Evolutionary conservation across 106 monocot genomes (phyloP).

Genomic region (Narthecium ossifragum): DNA sequence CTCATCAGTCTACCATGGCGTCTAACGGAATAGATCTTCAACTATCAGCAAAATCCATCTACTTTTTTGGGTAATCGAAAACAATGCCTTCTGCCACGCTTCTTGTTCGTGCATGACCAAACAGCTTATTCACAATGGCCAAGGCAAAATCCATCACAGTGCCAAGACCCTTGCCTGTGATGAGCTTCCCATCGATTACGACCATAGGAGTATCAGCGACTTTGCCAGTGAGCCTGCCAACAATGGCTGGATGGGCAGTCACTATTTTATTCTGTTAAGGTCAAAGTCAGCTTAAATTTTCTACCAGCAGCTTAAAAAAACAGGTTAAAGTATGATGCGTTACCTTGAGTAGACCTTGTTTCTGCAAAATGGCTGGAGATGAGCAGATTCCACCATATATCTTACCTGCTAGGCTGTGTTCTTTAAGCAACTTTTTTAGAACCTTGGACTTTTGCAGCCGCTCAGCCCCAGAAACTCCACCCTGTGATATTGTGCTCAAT

Average conservation of each 20-base stretch:
- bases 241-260: conserved; percentile 43
- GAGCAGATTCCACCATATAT: conserved; percentile 78
- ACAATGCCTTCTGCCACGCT: conserved; percentile 87
- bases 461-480: conserved; percentile 53
- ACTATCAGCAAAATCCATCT: too few species aligned
- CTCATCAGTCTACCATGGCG: too few species aligned
- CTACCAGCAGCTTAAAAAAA: too few species aligned
- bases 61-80: conserved; percentile 55
- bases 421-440: conserved; percentile 74
- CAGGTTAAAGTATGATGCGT: too few species aligned
- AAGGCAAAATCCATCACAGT: conserved; percentile 72
- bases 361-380: conserved; percentile 48
- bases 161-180: conserved; percentile 72
- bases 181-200: conserved; percentile 85
- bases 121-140: conserved; percentile 69
- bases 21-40: too few species aligned
- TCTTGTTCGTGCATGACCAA: conserved; percentile 68
- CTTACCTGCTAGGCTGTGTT: conserved; percentile 63
- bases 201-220: conserved; percentile 39
- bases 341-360: conserved; percentile 73
- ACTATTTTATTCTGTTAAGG: conserved; percentile 48
- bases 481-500: too few species aligned
- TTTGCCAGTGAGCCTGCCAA: conserved; percentile 28
- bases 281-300: too few species aligned
- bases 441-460: conserved; percentile 73